Conservation (phyloP, 208 protist genomes). For the Acanthamoeba triangularis region DNA sequence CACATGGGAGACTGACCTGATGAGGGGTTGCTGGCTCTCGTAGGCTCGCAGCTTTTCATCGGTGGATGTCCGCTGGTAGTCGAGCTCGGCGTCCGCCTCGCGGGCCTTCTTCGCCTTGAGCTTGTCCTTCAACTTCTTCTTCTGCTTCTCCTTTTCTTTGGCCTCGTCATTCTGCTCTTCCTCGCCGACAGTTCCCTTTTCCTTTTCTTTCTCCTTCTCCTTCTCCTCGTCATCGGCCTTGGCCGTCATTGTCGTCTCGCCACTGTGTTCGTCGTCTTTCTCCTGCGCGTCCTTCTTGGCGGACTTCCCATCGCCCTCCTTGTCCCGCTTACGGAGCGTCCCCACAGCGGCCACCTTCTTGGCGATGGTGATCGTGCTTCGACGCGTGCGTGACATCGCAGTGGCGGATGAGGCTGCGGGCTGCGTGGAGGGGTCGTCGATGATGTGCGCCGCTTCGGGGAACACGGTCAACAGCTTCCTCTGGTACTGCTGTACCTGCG, state of each 20-base stretch:
- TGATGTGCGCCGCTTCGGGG: conserved; percentile 34
- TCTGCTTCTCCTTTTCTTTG: conserved; percentile 73
- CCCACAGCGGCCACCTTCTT: conserved; percentile 48
- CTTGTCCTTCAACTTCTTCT: conserved; percentile 61
- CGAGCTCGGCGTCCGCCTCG: not conserved
- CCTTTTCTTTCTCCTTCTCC: not conserved
- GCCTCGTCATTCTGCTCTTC: not conserved
- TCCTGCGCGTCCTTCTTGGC: not conserved
- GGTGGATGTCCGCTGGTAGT: conserved; percentile 7
- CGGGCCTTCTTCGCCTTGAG: conserved; percentile 16
- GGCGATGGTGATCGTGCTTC: not conserved
- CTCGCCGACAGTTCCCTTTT: not conserved
- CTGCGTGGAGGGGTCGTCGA: conserved; percentile 28
- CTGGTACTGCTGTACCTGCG: conserved; percentile 54
- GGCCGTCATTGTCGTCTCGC: not conserved
- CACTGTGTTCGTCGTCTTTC: not conserved
- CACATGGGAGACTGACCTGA: not conserved
- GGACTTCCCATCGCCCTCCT: not conserved
- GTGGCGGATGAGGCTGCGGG: not conserved
- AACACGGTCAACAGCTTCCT: conserved; percentile 53
- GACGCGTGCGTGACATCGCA: not conserved
- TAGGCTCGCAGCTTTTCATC: conserved; percentile 74
- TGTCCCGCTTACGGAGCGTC: not conserved
- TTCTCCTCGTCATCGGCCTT: not conserved
- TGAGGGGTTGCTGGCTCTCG: conserved; percentile 75